A percentile compares a stretch with the other conserved stretches of the same genome.
These are phyloP conservation scores for Podila minutissima DNA, from an alignment of 192 early-diverging fungal species.

Conservation along the genomic window DNA sequence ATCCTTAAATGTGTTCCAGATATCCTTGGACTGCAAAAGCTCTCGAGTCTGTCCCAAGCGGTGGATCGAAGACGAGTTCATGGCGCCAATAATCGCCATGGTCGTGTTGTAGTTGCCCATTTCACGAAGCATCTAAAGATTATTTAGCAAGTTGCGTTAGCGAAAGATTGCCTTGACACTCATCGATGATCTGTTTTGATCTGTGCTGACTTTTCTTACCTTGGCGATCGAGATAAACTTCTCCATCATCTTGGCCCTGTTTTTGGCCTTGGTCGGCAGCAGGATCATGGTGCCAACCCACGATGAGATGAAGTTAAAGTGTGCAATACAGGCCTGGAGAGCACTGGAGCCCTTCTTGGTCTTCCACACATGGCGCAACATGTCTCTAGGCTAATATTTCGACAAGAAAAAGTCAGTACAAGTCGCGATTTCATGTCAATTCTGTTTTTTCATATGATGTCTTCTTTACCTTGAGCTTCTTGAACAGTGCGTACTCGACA, in stretches of 20 bases:
- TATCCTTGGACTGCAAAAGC: slow-evolving; percentile 56
- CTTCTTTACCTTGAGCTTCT: slow-evolving; percentile 65
- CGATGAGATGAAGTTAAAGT: slow-evolving; percentile 78
- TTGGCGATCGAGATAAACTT: slow-evolving; percentile 78
- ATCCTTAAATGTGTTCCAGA: slow-evolving; percentile 61
- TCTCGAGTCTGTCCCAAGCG: slow-evolving; percentile 72
- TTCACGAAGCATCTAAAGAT: slow-evolving; percentile 62
- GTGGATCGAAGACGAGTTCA: slow-evolving; percentile 70
- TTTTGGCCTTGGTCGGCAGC: slow-evolving; percentile 65
- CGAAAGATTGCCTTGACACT: background rate
- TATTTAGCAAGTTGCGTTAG: background rate
- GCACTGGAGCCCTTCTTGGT: slow-evolving; percentile 37
- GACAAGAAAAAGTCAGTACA: slow-evolving; percentile 18
- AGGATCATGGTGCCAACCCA: slow-evolving; percentile 80
- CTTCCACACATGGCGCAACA: slow-evolving; percentile 69
- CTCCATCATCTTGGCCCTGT: slow-evolving; percentile 69
- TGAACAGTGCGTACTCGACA: slow-evolving; percentile 72
- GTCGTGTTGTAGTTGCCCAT: slow-evolving; percentile 81
- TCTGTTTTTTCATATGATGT: background rate
- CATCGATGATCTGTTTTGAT: background rate
- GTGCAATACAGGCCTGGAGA: slow-evolving; percentile 69
- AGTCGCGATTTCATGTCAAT: background rate
- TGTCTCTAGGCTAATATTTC: slow-evolving; percentile 62
- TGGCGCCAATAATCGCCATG: slow-evolving; percentile 78
- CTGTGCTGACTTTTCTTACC: slow-evolving; percentile 35